These are phyloP conservation scores for Botrytis aclada DNA, from an alignment of 2,329 filamentous ascomycete species.

Conservation along the genomic window DNA sequence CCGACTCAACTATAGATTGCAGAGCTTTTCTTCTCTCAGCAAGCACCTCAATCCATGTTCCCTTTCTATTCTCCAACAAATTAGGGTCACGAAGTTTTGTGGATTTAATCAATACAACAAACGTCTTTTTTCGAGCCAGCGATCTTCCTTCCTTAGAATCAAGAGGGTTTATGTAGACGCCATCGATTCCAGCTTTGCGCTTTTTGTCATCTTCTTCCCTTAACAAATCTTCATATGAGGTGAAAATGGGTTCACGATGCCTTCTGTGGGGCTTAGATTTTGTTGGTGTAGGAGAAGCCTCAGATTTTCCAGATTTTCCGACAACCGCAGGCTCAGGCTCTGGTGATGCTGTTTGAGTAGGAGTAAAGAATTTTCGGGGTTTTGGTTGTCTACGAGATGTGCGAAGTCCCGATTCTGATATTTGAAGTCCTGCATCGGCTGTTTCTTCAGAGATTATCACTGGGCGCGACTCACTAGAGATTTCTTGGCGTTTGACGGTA, in stretches of 20 bases:
- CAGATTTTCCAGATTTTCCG: neutral
- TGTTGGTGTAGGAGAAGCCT: neutral
- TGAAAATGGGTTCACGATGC: slow-evolving; percentile 7
- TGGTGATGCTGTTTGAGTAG: neutral
- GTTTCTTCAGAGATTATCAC: neutral
- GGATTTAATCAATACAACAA: slow-evolving; percentile 36
- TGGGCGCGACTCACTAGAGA: neutral
- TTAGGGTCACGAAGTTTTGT: slow-evolving; percentile 32
- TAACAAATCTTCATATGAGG: slow-evolving; percentile 20
- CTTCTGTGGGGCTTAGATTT: neutral
- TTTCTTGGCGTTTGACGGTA: slow-evolving; percentile 3
- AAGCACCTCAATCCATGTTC: slow-evolving; percentile 24
- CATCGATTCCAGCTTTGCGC: slow-evolving; percentile 21
- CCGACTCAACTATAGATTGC: slow-evolving; percentile 9
- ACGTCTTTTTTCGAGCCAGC: slow-evolving; percentile 33
- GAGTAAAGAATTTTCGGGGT: slow-evolving; percentile 6
- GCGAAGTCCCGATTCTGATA: slow-evolving; percentile 10
- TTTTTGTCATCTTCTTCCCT: slow-evolving; percentile 20
- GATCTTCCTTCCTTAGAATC: slow-evolving; percentile 32
- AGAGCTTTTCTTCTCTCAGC: slow-evolving; percentile 18
- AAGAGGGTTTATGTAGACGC: slow-evolving; percentile 25
- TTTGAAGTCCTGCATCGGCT: slow-evolving; percentile 9
- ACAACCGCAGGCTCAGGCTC: neutral
- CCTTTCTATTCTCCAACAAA: slow-evolving; percentile 22
- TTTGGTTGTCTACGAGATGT: slow-evolving; percentile 18